Evolutionary conservation across 2,329 filamentous ascomycete genomes (phyloP).

Genomic region (Trichoderma sp.): DNA sequence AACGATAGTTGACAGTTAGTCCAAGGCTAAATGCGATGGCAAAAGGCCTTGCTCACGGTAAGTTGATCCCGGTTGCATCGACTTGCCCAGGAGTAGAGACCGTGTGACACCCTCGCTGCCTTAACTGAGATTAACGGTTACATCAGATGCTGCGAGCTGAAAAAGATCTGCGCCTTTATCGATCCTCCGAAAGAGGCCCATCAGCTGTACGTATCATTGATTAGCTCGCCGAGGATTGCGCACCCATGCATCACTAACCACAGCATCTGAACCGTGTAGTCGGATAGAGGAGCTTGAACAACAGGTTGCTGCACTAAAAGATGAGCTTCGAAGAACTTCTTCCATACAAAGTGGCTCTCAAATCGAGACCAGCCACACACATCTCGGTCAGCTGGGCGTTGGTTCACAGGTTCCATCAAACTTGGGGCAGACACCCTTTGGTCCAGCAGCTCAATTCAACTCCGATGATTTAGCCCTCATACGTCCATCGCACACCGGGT

Average conservation of each 20-base stretch:
- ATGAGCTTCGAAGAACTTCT: conserved; percentile 3
- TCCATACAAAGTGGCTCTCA: not conserved
- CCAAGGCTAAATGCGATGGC: conserved; percentile 27
- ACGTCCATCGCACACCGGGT: not conserved
- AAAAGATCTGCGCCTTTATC: conserved; percentile 25
- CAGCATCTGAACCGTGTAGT: not conserved
- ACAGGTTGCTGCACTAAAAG: conserved; percentile 19
- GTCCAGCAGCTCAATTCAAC: not conserved
- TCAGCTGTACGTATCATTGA: conserved; percentile 20
- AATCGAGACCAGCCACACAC: not conserved
- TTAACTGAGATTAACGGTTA: conserved; percentile 4
- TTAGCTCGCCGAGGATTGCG: not conserved
- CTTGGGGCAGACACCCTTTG: not conserved
- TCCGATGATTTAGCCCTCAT: not conserved
- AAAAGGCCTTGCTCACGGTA: conserved; percentile 29
- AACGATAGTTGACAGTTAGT: not conserved
- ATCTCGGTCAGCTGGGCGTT: not conserved
- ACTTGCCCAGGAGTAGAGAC: not conserved
- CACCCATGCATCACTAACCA: not conserved
- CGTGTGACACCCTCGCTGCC: not conserved
- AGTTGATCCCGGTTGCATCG: not conserved
- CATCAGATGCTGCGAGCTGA: conserved; percentile 24
- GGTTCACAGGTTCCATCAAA: not conserved
- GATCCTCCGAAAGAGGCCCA: conserved; percentile 26
- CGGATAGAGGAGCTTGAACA: conserved; percentile 24